Evolutionary conservation across 1,139 yeast genomes (phyloP).

Genomic region (Candida freyschussii): DNA sequence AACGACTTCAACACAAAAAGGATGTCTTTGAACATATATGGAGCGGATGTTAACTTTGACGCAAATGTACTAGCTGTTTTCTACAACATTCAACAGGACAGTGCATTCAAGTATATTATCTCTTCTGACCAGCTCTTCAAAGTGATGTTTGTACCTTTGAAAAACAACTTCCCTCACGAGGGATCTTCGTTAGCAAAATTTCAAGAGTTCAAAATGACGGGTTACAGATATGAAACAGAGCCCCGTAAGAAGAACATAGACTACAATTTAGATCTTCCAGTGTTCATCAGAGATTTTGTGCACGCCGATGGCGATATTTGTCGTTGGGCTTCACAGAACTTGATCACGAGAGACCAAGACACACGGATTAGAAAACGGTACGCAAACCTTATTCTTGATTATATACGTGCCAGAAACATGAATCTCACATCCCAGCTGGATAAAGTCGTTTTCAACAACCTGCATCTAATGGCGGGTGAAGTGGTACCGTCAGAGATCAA

Average conservation of each 20-base stretch:
- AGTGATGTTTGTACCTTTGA: conserved; percentile 28
- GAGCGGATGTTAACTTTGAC: conserved; percentile 29
- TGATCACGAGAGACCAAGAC: conserved; percentile 24
- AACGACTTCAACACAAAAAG: conserved; percentile 22
- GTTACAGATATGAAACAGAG: conserved; percentile 1
- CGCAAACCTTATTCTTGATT: conserved; percentile 25
- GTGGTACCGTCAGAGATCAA: conserved; percentile 7
- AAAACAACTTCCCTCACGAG: conserved; percentile 24
- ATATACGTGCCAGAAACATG: conserved; percentile 23
- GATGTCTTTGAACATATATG: conserved; percentile 24
- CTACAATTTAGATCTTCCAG: conserved; percentile 17
- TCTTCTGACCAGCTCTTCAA: conserved; percentile 29
- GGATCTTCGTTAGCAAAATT: conserved; percentile 31
- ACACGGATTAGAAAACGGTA: conserved; percentile 16
- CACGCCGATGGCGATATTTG: conserved; percentile 21
- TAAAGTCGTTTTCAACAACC: conserved; percentile 26
- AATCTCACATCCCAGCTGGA: conserved; percentile 27
- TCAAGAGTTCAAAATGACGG: conserved; percentile 31
- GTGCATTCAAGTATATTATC: conserved; percentile 31
- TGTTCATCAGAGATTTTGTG: conserved; percentile 22
- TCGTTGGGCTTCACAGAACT: conserved; percentile 25
- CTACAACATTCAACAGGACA: conserved; percentile 29
- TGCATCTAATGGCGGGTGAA: conserved; percentile 19
- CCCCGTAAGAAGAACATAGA: conserved; percentile 1
- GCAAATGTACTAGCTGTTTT: conserved; percentile 30